A percentile compares a stretch with the other conserved stretches of the same genome.
Evolutionary conservation across 1,139 yeast species (phyloP).

Genomic region (Geotrichum histeridarum): DNA sequence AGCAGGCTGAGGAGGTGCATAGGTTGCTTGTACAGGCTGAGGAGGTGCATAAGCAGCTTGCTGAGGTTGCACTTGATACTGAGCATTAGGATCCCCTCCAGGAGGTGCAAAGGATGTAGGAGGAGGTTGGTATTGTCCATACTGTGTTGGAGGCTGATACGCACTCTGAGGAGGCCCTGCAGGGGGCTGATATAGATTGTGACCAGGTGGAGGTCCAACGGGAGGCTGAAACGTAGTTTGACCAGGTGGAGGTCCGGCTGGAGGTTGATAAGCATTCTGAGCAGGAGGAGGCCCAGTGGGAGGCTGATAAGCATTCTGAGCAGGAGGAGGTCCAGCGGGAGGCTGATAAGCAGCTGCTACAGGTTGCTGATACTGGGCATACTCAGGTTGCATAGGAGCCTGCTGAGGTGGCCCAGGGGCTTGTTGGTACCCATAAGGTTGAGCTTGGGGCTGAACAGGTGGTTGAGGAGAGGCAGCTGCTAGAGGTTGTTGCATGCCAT

Average conservation of each 20-base stretch:
- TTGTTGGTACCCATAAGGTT: conserved; percentile 11
- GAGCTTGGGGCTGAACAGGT: conserved; percentile 2
- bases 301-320: background rate
- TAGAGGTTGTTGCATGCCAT: conserved; percentile 31
- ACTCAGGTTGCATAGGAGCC: background rate
- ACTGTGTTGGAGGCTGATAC: conserved; percentile 1
- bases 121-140: conserved; percentile 11
- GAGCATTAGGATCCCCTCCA: background rate
- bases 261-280: background rate
- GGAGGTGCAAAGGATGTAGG: background rate
- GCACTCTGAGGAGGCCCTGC: background rate
- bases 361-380: conserved; percentile 10
- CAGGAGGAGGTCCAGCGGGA: background rate
- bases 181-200: background rate
- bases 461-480: conserved; percentile 14
- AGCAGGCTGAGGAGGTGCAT: conserved; percentile 11
- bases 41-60: background rate
- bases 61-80: background rate
- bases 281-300: background rate
- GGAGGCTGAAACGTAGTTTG: conserved; percentile 1
- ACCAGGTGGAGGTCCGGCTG: background rate
- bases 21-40: conserved; percentile 6
- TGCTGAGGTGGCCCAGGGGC: conserved; percentile 2
- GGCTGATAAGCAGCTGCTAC: conserved; percentile 9
- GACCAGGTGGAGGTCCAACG: background rate